A percentile compares a stretch with the other conserved stretches of the same genome.
Evolutionary conservation across 148 eudicot species (phyloP).

Genomic region (Hydrangea macrophylla): DNA sequence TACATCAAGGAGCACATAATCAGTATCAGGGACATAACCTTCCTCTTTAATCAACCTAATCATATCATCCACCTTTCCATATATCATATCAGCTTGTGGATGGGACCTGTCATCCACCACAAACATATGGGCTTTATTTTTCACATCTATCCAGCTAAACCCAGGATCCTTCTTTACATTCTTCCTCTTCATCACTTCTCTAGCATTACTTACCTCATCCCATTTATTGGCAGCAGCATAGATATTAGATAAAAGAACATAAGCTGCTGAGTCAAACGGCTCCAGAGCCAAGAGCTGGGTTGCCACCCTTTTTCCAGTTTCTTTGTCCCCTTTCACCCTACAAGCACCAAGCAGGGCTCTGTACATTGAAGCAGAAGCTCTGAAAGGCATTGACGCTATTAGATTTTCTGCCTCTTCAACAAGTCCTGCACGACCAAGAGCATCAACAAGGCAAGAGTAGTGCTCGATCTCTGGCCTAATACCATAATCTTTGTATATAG

Average conservation of each 20-base stretch:
- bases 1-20: constrained; percentile 5
- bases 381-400: constrained; percentile 16
- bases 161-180: constrained; percentile 24
- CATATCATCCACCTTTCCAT: constrained; percentile 15
- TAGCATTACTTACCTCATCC: constrained; percentile 9
- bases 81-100: constrained; percentile 9
- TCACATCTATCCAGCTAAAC: constrained; percentile 21
- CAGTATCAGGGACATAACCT: constrained; percentile 12
- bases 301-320: constrained; percentile 19
- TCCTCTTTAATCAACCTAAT: constrained; percentile 11
- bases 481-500: constrained; percentile 17
- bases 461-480: constrained; percentile 19
- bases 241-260: constrained; percentile 21
- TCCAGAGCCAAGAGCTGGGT: constrained; percentile 11
- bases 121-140: constrained; percentile 13
- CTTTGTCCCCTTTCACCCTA: constrained; percentile 15
- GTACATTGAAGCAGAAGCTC: constrained; percentile 23
- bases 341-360: constrained; percentile 21
- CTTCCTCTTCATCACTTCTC: constrained; percentile 15
- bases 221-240: constrained; percentile 17
- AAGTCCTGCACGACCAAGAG: constrained; percentile 18
- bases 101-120: constrained; percentile 11
- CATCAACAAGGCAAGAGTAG: constrained; percentile 19
- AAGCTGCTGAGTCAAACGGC: constrained; percentile 17
- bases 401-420: constrained; percentile 21